Evolutionary conservation across 768 basidiomycete species (phyloP), one percentile per base, ranked within the genome.

Genomic region (Symmetrospora coprosmae): DNA sequence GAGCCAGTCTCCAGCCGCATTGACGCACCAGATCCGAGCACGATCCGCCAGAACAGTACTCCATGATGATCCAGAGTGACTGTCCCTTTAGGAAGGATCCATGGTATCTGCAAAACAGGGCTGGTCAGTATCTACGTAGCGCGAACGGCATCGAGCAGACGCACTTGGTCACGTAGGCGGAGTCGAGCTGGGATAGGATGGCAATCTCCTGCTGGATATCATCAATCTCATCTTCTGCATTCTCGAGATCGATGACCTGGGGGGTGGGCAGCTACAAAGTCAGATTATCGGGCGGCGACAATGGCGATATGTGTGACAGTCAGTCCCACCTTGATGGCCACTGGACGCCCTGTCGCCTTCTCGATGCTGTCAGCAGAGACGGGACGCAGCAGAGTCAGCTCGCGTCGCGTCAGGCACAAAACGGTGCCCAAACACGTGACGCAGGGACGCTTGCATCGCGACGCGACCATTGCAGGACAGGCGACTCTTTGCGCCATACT

Each of bases 201-300:
- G 94, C 88, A 58, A 99, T 97, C 73, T 99, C 94, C 72, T 94
- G 88, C 69, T 97, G 89, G 62, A 99, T 97, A 75, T 97, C 94
- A 72, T 97, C 94, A 70, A 97, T 96, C 76, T 99, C 94, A 71
- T 99, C 94, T 73, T 97, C 94, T 50, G 94, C 94, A 70, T 87
- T 89, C 74, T 99, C 94, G 31, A 99, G 81, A 76, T 97, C 91
- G 72, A 99, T 97, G 68, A 97, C 92, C 65, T 68, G n/a, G 45
- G 14, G 2, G 1, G 21, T n/a, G 13, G 45, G 19, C 17, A 5
- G 11, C n/a, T n/a, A n/a, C n/a, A n/a, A n/a, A n/a, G n/a, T n/a
- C n/a, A n/a, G n/a, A n/a, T n/a, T n/a, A n/a, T n/a, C n/a, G n/a
- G n/a, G n/a, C n/a, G n/a, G n/a, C n/a, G n/a, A n/a, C n/a, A n/a